phyloP scores from a whole-genome alignment of 768 basidiomycete genomes.

The Podaxis sp. region DNA sequence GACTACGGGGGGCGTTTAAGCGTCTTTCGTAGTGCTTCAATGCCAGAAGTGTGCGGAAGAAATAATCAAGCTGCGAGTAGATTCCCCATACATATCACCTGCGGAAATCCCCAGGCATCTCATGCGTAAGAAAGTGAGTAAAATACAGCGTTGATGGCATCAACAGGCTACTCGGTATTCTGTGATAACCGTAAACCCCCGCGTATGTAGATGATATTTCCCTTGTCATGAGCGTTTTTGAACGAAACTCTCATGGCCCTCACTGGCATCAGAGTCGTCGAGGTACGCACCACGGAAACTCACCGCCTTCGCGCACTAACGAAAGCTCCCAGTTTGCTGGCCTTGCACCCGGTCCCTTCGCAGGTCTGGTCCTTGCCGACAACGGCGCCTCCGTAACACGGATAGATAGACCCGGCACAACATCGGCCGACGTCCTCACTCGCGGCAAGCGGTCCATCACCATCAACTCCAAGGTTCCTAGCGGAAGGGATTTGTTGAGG shows the following conservation, averaged over 20 bases:
- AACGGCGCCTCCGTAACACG: slow-evolving; percentile 77
- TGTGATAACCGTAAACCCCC: slow-evolving; percentile 21
- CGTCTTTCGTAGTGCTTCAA: neutral
- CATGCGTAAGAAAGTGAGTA: too few relatives aligned
- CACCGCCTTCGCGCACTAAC: neutral
- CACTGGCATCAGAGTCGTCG: slow-evolving; percentile 49
- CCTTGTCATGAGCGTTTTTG: neutral
- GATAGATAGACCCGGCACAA: slow-evolving; percentile 57
- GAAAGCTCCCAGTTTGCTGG: slow-evolving; percentile 65
- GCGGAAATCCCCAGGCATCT: too few relatives aligned
- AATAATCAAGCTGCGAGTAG: too few relatives aligned
- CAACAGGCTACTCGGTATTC: slow-evolving; percentile 6
- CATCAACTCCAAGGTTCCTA: slow-evolving; percentile 61
- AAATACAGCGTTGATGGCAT: neutral
- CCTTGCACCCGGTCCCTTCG: slow-evolving; percentile 79
- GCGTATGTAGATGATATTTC: neutral
- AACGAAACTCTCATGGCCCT: slow-evolving; percentile 40
- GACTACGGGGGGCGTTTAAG: neutral
- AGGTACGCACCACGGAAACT: slow-evolving; percentile 30
- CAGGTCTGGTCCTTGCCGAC: slow-evolving; percentile 76
- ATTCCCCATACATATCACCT: neutral
- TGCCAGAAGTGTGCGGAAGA: neutral
- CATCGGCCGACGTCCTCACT: slow-evolving; percentile 49
- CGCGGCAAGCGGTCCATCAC: slow-evolving; percentile 77
- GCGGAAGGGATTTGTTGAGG: slow-evolving; percentile 55